Conservation (phyloP, 805 yeast species). For the Lachancea sp. region DNA sequence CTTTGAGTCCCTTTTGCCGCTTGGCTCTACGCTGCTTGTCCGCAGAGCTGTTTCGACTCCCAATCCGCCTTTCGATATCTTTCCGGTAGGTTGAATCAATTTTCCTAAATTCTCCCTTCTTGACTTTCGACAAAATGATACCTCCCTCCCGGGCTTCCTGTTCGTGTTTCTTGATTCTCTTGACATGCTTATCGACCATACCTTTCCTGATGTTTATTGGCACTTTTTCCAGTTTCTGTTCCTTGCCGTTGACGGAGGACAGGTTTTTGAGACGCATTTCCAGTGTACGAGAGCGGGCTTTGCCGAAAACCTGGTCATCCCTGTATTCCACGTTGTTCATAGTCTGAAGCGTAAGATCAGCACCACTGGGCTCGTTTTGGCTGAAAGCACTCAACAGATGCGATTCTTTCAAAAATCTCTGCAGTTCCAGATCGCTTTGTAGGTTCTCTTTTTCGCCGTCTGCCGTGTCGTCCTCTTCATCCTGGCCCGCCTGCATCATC, state of each 20-base stretch:
- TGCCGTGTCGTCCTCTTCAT: conserved; percentile 20
- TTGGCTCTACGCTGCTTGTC: conserved; percentile 34
- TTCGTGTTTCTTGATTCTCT: conserved; percentile 52
- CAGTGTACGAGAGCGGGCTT: conserved; percentile 58
- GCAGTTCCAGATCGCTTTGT: conserved; percentile 66
- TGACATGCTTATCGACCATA: conserved; percentile 53
- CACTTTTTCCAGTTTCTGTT: conserved; percentile 56
- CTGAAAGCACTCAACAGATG: conserved; percentile 48
- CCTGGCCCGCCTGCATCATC: conserved; percentile 17
- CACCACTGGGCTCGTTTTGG: conserved; percentile 43
- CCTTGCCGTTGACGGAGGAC: conserved; percentile 39
- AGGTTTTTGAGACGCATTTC: conserved; percentile 49
- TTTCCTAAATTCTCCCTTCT: conserved; percentile 60
- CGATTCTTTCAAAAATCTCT: conserved; percentile 63
- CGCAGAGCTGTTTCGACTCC: conserved; percentile 45
- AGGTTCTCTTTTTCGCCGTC: conserved; percentile 46
- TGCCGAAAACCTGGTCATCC: conserved; percentile 56
- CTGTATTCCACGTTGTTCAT: conserved; percentile 36
- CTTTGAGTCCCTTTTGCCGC: conserved; percentile 74
- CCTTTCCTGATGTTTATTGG: conserved; percentile 89
- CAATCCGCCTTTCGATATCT: conserved; percentile 37
- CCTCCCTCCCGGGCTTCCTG: conserved; percentile 86
- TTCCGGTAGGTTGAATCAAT: conserved; percentile 41
- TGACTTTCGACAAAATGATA: conserved; percentile 67
- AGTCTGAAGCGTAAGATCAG: conserved; percentile 57